Percentiles rank a stretch among this genome's conserved stretches.
Evolutionary conservation across 148 eudicot genomes (phyloP).

Genomic region (Cornus kousa): DNA sequence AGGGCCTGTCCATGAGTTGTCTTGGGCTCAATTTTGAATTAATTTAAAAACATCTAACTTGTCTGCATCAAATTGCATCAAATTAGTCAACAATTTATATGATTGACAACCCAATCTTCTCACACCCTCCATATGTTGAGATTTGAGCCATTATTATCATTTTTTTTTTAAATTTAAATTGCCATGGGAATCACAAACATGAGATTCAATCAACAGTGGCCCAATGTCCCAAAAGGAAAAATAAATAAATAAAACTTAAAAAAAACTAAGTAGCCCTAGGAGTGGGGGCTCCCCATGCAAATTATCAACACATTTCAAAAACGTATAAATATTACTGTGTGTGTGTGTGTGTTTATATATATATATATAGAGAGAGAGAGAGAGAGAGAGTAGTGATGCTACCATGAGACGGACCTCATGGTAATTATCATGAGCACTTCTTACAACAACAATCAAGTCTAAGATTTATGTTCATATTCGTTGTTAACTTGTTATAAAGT

Average conservation of each 20-base stretch:
- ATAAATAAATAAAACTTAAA: background rate
- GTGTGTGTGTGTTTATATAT: too few relatives aligned
- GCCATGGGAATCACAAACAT: slow-evolving; percentile 7
- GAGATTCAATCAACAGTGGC: slow-evolving; percentile 14
- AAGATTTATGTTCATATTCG: too few relatives aligned
- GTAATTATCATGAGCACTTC: too few relatives aligned
- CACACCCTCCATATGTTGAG: background rate
- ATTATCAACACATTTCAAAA: background rate
- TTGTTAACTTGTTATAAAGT: too few relatives aligned
- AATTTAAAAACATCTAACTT: too few relatives aligned
- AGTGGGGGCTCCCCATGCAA: background rate
- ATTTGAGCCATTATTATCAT: background rate
- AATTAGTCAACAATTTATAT: background rate
- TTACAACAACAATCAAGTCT: too few relatives aligned
- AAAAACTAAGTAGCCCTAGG: background rate
- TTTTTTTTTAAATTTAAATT: background rate
- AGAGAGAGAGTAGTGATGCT: too few relatives aligned
- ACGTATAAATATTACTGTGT: too few relatives aligned
- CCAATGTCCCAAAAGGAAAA: slow-evolving; percentile 1
- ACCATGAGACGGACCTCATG: too few relatives aligned
- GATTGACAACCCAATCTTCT: background rate
- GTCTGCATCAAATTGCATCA: background rate
- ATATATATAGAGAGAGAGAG: too few relatives aligned
- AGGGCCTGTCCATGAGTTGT: too few relatives aligned
- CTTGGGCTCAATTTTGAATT: too few relatives aligned